These are phyloP conservation scores for Penicillium polonicum DNA, from an alignment of 2,329 filamentous ascomycete genomes.

Conservation along the genomic window DNA sequence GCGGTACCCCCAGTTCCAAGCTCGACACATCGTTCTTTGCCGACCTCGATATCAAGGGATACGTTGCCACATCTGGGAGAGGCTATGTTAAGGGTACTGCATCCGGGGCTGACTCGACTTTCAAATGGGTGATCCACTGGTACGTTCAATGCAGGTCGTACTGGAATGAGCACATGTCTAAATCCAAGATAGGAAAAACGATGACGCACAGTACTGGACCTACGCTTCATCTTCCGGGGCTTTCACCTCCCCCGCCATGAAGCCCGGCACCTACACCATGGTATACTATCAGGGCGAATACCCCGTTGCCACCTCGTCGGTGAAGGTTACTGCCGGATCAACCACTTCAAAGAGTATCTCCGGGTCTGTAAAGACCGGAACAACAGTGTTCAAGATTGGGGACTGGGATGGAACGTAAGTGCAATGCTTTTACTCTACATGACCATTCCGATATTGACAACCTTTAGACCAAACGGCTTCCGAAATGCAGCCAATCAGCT, in stretches of 20 bases:
- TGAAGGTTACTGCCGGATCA: constrained; percentile 52
- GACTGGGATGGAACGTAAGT: constrained; percentile 60
- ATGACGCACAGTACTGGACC: constrained; percentile 63
- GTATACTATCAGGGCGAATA: constrained; percentile 62
- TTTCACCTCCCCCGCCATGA: constrained; percentile 66
- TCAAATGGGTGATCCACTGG: constrained; percentile 64
- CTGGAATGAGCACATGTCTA: neutral
- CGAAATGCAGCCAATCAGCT: constrained; percentile 66
- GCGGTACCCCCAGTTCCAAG: constrained; percentile 52
- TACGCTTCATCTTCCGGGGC: constrained; percentile 55
- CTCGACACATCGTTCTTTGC: constrained; percentile 61
- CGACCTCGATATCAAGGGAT: constrained; percentile 58
- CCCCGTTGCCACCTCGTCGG: constrained; percentile 52
- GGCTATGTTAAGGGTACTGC: constrained; percentile 63
- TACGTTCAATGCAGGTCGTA: constrained; percentile 10
- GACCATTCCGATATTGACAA: neutral
- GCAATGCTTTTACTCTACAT: constrained; percentile 11
- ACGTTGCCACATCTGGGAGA: constrained; percentile 55
- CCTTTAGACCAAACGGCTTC: constrained; percentile 55
- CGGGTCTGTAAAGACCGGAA: constrained; percentile 49
- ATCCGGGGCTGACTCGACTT: constrained; percentile 53
- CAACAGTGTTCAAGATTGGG: constrained; percentile 63
- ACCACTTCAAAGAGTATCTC: constrained; percentile 54
- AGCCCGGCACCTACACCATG: constrained; percentile 67
- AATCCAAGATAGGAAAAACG: constrained; percentile 49